Evolutionary conservation across 371 early-diverging fungal species (phyloP), one percentile per base, ranked within the genome.

Genomic region (Mucor ambiguus): DNA sequence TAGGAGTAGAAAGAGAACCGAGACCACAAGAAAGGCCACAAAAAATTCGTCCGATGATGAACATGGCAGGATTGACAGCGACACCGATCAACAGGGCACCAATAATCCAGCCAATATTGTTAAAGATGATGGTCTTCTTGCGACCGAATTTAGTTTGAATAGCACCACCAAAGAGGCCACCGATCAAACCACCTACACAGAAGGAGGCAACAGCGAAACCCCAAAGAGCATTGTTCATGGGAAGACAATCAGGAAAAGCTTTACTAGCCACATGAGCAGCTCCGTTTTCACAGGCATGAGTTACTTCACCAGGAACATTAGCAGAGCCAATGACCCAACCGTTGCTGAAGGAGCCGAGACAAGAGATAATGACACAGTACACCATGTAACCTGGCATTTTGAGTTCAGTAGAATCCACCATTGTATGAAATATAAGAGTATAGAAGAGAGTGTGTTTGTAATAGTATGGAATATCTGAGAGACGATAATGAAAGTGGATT

Each of bases 1-100:
- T 85, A 0, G 96, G 91, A 1, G 91, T 88, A 12, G 85, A 86
- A 22, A 89, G 89, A 48, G 92, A 88, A 12, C 89, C 88, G 3
- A 90, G 73, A 12, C 96, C 96, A 41, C 92, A 87, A 2, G 87
- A 93, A 49, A 94, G 64, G 30, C 97, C 97, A 52, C 86, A 79
- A 16, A 93, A 57, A 58, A 96, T 74, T 41, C 96, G 89, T 0
- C 94, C 96, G 59, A 90, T 33, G 48, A 85, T 83, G 61, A 95
- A 87, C 77, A 85, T 85, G 10, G 74, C 79, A 7, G 74, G 73
- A 14, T 79, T 78, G 2, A 77, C 75, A 7, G 90, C 75, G 16
- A 87, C 68, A 16, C 79, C 79, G 22, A 93, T 79, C 7, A 89
- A 64, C 20, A 91, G 24, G 6, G 84, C 81, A 20, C 93, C 90